A percentile compares a stretch with the other conserved stretches of the same genome.
phyloP scores from a whole-genome alignment of 176 grass and related monocot genomes.

The Triticum urartu region DNA sequence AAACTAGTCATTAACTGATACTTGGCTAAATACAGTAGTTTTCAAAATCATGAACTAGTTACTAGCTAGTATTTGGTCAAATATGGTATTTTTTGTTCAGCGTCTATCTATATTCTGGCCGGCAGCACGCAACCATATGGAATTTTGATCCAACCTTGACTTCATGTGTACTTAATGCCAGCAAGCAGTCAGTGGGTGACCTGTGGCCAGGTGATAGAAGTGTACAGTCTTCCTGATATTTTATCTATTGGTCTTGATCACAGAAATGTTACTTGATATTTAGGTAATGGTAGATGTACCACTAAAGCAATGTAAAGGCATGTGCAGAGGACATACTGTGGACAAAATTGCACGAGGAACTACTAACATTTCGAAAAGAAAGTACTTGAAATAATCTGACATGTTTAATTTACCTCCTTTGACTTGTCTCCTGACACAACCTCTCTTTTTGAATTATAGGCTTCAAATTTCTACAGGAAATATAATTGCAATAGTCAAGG shows the following conservation, averaged over 20 bases:
- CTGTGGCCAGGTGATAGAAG: no score
- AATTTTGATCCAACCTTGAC: no score
- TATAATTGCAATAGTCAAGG: conserved; percentile 21
- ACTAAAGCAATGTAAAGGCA: neutral
- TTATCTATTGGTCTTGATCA: neutral
- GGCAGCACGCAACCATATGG: no score
- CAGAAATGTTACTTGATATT: neutral
- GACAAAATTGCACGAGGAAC: neutral
- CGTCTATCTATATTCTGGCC: no score
- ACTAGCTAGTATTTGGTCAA: no score
- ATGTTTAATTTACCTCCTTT: conserved; percentile 64
- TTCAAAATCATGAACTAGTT: no score
- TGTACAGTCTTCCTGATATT: neutral
- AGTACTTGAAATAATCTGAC: conserved; percentile 12
- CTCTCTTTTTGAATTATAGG: conserved; percentile 79
- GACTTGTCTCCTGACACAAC: conserved; percentile 88
- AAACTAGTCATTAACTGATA: no score
- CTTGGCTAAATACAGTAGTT: no score
- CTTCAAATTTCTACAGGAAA: conserved; percentile 87
- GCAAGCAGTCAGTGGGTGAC: no score
- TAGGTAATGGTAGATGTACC: conserved; percentile 1
- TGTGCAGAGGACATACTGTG: neutral
- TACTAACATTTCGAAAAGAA: neutral
- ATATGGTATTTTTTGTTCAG: no score
- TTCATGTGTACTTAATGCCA: no score